Base-by-base conservation (phyloP, 495 filamentous ascomycete species). In the Hyaloscypha finlandica region DNA sequence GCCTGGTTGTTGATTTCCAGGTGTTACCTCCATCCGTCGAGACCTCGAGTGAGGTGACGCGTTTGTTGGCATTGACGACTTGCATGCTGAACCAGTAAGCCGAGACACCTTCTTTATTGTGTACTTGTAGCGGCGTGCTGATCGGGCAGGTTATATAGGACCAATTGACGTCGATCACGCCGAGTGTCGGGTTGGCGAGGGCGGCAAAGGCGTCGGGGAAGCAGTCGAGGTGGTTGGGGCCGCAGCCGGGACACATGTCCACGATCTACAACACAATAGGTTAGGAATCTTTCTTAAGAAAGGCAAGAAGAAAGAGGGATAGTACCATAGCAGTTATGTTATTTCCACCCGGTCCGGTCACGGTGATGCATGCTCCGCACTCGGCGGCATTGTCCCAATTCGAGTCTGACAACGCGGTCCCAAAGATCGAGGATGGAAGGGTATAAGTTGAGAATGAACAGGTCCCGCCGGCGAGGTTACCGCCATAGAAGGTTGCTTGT, bases 321-420 rank as follows among this genome's bases (percentile, higher is more conserved):
- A 6, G 8, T 76, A 87, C 85, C 85, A 89, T 88, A n/a, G 82
- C 86, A 39, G 80, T 88, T 71, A 88, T 81, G n/a, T 76, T 76
- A 68, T 85, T 87, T 12, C 85, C 85, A 31, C 66, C 74, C 0
- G 84, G 83, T 1, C 81, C 81, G 9, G 80, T 86, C 16, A 89
- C 83, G 9, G 77, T 69, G n/a, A 88, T 74, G 66, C 86, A 88
- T 11, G 78, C 74, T n/a, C 86, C 86, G 70, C 86, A 89, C 42
- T 84, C 77, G 32, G 76, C 78, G 14, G 84, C 79, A 42, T 77
- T 72, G 64, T 80, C 73, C 86, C 86, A 89, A 72, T 68, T 81
- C 48, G 70, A 71, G 57, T 76, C 78, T 0, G 83, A 84, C 12
- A 87, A 72, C 6, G 85, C 86, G 4, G 84, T 83, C 48, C 85